These are phyloP conservation scores for Boletellus sp. DNA, from an alignment of 768 basidiomycete species.

Conservation along the genomic window DNA sequence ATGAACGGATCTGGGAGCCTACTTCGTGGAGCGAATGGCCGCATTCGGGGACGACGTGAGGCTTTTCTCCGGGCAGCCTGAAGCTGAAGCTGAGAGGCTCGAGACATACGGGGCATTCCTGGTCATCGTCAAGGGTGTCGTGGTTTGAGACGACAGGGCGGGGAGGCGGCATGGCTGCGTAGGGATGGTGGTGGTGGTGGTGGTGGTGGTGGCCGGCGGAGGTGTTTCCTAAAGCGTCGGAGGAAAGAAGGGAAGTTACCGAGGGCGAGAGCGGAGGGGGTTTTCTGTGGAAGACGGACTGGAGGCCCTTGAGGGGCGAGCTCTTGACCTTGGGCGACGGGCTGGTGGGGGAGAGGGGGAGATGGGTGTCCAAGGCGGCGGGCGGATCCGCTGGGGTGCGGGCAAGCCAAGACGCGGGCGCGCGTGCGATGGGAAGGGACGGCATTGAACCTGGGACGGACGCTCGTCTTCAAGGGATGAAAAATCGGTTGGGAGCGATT, in stretches of 20 bases:
- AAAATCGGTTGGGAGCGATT: not conserved
- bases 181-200: conserved; percentile 58
- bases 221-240: conserved; percentile 37
- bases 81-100: conserved; percentile 93
- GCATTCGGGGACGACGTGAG: conserved; percentile 95
- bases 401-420: conserved; percentile 36
- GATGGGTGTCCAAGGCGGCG: conserved; percentile 35
- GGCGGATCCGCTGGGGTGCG: conserved; percentile 36
- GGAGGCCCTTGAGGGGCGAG: conserved; percentile 37
- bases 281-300: conserved; percentile 51
- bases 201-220: conserved; percentile 33
- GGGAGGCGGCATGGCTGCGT: conserved; percentile 59
- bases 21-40: conserved; percentile 98
- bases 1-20: conserved; percentile 6
- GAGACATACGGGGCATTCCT: conserved; percentile 94
- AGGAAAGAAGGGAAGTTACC: conserved; percentile 47
- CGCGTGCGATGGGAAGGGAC: conserved; percentile 27
- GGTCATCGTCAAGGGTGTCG: conserved; percentile 68
- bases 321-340: conserved; percentile 29
- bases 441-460: conserved; percentile 28
- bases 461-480: not conserved
- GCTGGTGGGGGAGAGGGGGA: conserved; percentile 36
- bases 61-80: conserved; percentile 92
- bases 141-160: conserved; percentile 70
- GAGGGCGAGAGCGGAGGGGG: conserved; percentile 41